Base-by-base conservation (phyloP, 139 green algal species). In the Spirogloea muscicola region DNA sequence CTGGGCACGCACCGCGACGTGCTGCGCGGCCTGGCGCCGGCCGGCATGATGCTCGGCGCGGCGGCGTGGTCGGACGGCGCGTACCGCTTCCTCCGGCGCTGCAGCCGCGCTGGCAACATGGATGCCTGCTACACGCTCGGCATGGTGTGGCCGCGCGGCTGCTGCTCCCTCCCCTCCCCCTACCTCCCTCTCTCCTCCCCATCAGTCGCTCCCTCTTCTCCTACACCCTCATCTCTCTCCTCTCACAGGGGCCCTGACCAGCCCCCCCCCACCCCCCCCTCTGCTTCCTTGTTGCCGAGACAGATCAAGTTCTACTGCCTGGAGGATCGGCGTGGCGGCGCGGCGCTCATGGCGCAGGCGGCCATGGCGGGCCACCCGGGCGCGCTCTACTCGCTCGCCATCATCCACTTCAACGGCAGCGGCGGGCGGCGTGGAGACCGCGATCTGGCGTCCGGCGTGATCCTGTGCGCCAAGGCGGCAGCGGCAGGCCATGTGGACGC, bases 351-450 rank as follows among this genome's bases (percentile, higher is more conserved):
- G 42, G 67, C 67, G 4, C 4, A 49, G 49, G 75, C 75, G 13
- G 75, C 75, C 25, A 36, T 82, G 7, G 39, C 13, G 31, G 68
- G 58, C 5, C 69, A 79, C 59, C 16, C 75, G 25, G 34, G 63
- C 10, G 49, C 69, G 27, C 51, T 80, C 33, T 46, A 82, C 68
- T 61, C 60, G 27, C 58, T 82, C 31, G 57, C 75, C 33, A 40
- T 80, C 70, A 82, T 82, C n/a, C 75, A 82, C 58, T 82, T 82
- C 75, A 82, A 82, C 69, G 75, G 75, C 57, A 80, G 67, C 67
- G 57, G 68, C 41, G 75, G 75, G 16, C n/a, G 55, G 34, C 51
- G 69, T 21, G 18, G 37, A 9, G 60, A 80, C 49, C 39, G 70
- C 34, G 64, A 79, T 59, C 48, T 78, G 3, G 21, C 13, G 43